Evolutionary conservation across 2,329 filamentous ascomycete genomes (phyloP), one percentile per base, ranked within the genome.

Genomic region (Neoscytalidium dimidiatum): DNA sequence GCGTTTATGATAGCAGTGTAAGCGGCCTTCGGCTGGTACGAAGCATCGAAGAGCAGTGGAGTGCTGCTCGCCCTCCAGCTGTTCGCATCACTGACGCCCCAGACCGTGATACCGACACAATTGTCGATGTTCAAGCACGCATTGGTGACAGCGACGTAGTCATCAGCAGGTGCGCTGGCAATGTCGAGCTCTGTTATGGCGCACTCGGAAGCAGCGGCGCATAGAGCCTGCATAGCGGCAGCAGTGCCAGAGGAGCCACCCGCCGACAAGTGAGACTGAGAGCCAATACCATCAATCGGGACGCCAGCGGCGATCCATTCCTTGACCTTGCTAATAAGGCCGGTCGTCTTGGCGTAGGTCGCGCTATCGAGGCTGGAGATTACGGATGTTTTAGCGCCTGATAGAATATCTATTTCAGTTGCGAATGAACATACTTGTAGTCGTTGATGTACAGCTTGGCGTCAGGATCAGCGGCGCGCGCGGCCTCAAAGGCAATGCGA

Each of bases 401-500:
- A n/a, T n/a, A n/a, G n/a, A n/a, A n/a, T n/a, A n/a, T n/a, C n/a
- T n/a, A n/a, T n/a, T n/a, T n/a, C n/a, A n/a, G n/a, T 0, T 1
- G 41, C 19, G 21, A 31, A 1, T n/a, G 31, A 4, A 49, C 73
- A 69, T 66, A 78, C 75, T 82, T 83, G 74, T 82, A 83, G 72
- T 92, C 90, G 77, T 92, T 93, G 79, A 92, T 90, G 81, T 91
- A 93, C 46, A 92, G 82, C 77, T 89, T 89, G 2, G 87, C 88
- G 64, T 77, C 71, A 1, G 90, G 88, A 73, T 92, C 90, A 17
- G 88, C 89, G 9, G 82, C 82, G 60, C 85, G 84, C n/a, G 90
- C 90, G 11, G 90, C 86, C 61, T 85, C 82, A 79, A 92, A 92
- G 41, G 90, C 90, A 70, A 90, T 89, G 26, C 81, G 80, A 61